phyloP scores from a whole-genome alignment of 768 basidiomycete species.

The Leccinum aurantiacum region DNA sequence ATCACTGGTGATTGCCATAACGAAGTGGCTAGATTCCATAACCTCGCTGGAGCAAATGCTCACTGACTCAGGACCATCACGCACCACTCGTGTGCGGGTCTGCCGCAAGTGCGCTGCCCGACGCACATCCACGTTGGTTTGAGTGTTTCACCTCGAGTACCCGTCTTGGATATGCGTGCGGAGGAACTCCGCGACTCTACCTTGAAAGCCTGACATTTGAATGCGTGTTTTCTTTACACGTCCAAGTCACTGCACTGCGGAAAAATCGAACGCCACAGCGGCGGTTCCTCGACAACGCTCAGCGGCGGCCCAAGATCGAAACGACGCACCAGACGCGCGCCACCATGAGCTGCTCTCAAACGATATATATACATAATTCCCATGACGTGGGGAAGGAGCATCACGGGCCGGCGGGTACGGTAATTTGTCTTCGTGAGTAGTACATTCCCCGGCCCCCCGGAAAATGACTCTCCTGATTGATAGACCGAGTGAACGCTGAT shows the following conservation, averaged over 20 bases:
- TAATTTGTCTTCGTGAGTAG: background rate
- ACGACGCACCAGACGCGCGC: background rate
- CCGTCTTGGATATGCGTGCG: background rate
- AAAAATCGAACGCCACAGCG: background rate
- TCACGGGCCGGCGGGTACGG: background rate
- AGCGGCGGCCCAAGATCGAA: background rate
- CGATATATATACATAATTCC: background rate
- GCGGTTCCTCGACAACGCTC: background rate
- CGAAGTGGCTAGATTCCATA: background rate
- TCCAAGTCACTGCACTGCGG: background rate
- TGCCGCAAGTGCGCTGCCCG: background rate
- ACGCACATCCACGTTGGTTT: background rate
- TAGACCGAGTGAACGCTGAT: background rate
- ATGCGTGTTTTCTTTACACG: background rate
- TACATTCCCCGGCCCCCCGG: background rate
- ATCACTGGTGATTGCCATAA: background rate
- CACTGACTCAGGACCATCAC: background rate
- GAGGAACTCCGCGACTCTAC: background rate
- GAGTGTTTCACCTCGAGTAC: background rate
- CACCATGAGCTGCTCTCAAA: background rate
- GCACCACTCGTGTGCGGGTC: background rate
- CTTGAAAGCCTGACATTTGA: background rate
- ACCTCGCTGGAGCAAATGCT: background rate
- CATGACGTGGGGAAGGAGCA: background rate
- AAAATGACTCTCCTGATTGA: background rate